Conservation (phyloP, 1,139 yeast species). For the Yamadazyma pseudoaaseri region DNA sequence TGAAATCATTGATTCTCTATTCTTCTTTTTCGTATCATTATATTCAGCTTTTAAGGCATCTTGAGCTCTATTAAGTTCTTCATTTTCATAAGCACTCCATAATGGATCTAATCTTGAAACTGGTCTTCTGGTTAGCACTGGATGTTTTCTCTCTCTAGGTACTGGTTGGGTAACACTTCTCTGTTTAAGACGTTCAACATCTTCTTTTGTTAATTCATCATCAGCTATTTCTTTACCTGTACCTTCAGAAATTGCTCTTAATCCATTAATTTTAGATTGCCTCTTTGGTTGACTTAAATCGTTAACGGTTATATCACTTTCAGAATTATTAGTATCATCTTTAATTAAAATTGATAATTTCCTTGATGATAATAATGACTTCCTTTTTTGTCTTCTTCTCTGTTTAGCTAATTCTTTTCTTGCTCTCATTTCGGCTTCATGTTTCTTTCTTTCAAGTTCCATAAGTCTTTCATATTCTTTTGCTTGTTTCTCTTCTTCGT, state of each 20-base stretch:
- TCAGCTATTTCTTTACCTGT: constrained; percentile 16
- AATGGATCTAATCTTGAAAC: constrained; percentile 70
- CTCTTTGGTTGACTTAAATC: constrained; percentile 41
- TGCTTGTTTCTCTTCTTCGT: constrained; percentile 51
- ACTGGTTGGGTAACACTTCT: constrained; percentile 49
- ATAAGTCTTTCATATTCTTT: constrained; percentile 47
- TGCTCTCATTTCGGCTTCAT: constrained; percentile 46
- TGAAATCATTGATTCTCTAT: constrained; percentile 42
- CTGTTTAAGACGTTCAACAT: constrained; percentile 42
- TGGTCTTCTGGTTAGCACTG: constrained; percentile 55
- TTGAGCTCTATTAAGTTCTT: constrained; percentile 46
- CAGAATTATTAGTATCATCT: constrained; percentile 36
- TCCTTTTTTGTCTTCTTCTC: constrained; percentile 43
- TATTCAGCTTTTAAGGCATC: constrained; percentile 43
- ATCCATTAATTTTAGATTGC: constrained; percentile 26
- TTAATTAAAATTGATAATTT: constrained; percentile 41
- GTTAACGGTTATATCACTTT: constrained; percentile 24
- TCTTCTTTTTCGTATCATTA: constrained; percentile 20
- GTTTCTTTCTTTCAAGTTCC: constrained; percentile 52
- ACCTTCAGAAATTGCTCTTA: constrained; percentile 43
- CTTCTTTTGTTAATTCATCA: constrained; percentile 39
- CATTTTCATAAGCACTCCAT: constrained; percentile 49
- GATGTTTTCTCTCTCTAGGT: constrained; percentile 39
- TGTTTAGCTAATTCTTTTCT: constrained; percentile 48
- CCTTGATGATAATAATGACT: constrained; percentile 40